Evolutionary conservation across 176 grass and related monocot species (phyloP).

Genomic region (Rhynchospora pubera): DNA sequence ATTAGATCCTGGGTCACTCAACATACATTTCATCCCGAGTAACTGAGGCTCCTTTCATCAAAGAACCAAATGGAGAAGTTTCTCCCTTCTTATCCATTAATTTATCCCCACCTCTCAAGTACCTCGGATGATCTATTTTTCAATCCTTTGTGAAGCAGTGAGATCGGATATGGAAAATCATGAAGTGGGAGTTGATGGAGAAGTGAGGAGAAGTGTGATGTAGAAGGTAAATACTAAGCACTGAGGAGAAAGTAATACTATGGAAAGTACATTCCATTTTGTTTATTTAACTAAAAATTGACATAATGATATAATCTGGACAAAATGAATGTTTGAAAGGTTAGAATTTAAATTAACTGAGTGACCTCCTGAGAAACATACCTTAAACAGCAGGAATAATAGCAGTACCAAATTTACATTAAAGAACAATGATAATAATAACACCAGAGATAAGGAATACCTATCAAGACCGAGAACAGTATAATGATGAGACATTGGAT

Average conservation of each 20-base stretch:
- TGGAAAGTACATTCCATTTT: neutral
- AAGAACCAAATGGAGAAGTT: neutral
- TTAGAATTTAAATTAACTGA: neutral
- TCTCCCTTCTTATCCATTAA: neutral
- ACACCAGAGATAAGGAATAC: conserved; percentile 28
- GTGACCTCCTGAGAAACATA: neutral
- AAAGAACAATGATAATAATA: neutral
- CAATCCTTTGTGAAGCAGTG: neutral
- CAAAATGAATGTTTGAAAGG: neutral
- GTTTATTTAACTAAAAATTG: neutral
- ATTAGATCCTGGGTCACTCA: neutral
- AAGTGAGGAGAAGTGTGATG: neutral
- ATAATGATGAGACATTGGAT: conserved; percentile 92
- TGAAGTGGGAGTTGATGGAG: neutral
- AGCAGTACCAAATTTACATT: too few species aligned
- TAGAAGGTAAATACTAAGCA: neutral
- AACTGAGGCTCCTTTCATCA: neutral
- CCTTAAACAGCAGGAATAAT: neutral
- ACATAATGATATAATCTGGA: neutral
- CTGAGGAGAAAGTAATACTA: neutral
- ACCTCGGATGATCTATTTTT: neutral
- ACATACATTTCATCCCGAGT: neutral
- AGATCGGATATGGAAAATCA: neutral
- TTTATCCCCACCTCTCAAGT: neutral
- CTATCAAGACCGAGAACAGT: conserved; percentile 88